A percentile compares a stretch with the other conserved stretches of the same genome.
phyloP scores from a whole-genome alignment of 2,329 filamentous ascomycete species.

The Clonostachys rhizophaga region DNA sequence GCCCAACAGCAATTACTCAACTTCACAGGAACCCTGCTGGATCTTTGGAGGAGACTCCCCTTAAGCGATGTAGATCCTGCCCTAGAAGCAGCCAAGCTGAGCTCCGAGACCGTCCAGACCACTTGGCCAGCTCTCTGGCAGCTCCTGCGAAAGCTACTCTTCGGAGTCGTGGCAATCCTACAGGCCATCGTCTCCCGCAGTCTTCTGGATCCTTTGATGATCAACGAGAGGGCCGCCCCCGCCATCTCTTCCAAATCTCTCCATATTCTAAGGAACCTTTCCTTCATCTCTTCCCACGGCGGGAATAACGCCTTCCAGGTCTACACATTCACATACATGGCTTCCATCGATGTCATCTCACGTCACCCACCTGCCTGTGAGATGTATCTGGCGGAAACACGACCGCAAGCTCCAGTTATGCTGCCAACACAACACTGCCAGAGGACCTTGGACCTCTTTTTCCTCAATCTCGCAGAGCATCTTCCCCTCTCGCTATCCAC shows the following conservation, averaged over 20 bases:
- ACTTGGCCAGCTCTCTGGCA: constrained; percentile 73
- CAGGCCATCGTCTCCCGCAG: constrained; percentile 66
- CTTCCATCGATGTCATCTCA: constrained; percentile 75
- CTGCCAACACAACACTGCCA: constrained; percentile 39
- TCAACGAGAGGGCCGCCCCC: constrained; percentile 45
- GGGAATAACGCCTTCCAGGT: constrained; percentile 74
- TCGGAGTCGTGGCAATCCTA: constrained; percentile 69
- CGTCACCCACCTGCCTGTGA: constrained; percentile 63
- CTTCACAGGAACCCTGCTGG: constrained; percentile 62
- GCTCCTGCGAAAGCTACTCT: constrained; percentile 70
- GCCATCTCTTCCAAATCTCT: constrained; percentile 67
- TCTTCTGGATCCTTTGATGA: constrained; percentile 43
- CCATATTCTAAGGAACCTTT: constrained; percentile 69
- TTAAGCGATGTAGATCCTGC: constrained; percentile 68
- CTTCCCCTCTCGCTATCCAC: constrained; percentile 68
- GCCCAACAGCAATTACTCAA: constrained; percentile 58
- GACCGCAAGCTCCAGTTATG: constrained; percentile 28
- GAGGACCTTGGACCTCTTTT: constrained; percentile 77
- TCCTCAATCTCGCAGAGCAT: constrained; percentile 82
- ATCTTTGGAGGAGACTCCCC: constrained; percentile 71
- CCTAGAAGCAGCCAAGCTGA: constrained; percentile 59
- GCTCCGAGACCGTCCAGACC: constrained; percentile 57
- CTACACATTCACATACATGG: constrained; percentile 78
- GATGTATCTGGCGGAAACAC: constrained; percentile 61
- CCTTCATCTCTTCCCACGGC: constrained; percentile 74